Base-by-base conservation (phyloP, 768 basidiomycete species). In the Galerina marginata region DNA sequence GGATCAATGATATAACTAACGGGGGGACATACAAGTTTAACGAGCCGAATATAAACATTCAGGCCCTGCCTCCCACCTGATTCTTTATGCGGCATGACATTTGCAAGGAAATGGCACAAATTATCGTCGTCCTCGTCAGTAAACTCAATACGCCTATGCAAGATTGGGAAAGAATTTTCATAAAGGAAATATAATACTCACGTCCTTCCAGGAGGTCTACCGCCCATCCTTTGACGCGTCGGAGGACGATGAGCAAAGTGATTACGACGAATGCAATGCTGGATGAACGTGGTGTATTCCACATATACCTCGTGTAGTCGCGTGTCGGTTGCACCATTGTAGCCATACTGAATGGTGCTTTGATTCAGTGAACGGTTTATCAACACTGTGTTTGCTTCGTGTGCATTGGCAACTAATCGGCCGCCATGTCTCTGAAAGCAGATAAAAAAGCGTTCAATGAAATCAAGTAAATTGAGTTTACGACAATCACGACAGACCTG, bases 31-130 rank as follows among this genome's bases (percentile, higher is more conserved):
- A 79, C 79, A 59, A 72, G 59, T 2, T 43, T 10, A 20, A 72
- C 61, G 20, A 84, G 65, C 0, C 64, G 56, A 7, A 68, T 58
- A 64, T 79, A 84, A 2, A 83, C 42, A 7, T 54, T 66, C 4
- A 74, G 51, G 0, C 80, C 80, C 1, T 48, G 43, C n/a, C 82
- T 75, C 14, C 83, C 83, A 2, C 82, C 82, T 16, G 66, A 59
- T 0, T 52, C 57, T 39, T 65, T 60, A n/a, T 77, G 60, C 12
- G 81, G 81, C 5, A 79, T 69, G 15, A 58, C 59, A 23, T 61
- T 61, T 9, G 81, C 78, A 4, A 83, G 54, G 44, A 75, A 81
- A 12, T 65, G 50, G 29, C 69, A 72, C n/a, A 84, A 60, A 6
- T 75, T 56, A 3, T 72, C 48, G 33, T 81, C 80, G 36, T 85